phyloP scores from a whole-genome alignment of 1,284 basidiomycete genomes.

The Neolentinus lepideus region DNA sequence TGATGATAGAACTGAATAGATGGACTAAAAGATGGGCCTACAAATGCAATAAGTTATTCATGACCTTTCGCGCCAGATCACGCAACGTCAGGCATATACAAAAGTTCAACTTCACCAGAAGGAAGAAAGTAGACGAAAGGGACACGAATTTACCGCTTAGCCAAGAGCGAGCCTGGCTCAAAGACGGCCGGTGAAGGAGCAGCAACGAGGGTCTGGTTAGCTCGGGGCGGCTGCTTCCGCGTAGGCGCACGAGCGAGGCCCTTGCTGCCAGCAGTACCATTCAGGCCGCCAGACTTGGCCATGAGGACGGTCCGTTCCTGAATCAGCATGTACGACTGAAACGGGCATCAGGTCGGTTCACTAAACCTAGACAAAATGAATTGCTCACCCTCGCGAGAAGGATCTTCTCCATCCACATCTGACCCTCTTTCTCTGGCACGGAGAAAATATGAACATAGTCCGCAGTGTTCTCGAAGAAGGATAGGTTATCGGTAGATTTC shows the following conservation, averaged over 20 bases:
- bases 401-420: conserved; percentile 64
- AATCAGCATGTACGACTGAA: conserved; percentile 70
- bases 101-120: background rate
- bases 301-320: conserved; percentile 71
- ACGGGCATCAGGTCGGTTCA: conserved; percentile 10
- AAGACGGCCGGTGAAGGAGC: conserved; percentile 34
- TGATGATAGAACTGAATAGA: background rate
- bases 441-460: conserved; percentile 84
- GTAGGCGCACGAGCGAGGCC: conserved; percentile 39
- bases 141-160: conserved; percentile 28
- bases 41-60: conserved; percentile 3
- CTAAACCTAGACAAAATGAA: background rate
- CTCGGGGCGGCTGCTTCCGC: conserved; percentile 28
- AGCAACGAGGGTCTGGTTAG: conserved; percentile 16
- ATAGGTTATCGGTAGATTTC: conserved; percentile 81
- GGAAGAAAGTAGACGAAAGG: background rate
- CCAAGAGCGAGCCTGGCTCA: conserved; percentile 63
- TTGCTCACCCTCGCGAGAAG: conserved; percentile 66
- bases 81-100: background rate
- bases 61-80: background rate
- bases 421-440: conserved; percentile 63
- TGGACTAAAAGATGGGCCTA: background rate
- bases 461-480: conserved; percentile 76
- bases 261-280: conserved; percentile 11
- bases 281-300: conserved; percentile 29